Percentiles rank a stretch among this genome's conserved stretches.
Conservation (phyloP, 306 rosid genomes). For the Begonia masoniana region DNA sequence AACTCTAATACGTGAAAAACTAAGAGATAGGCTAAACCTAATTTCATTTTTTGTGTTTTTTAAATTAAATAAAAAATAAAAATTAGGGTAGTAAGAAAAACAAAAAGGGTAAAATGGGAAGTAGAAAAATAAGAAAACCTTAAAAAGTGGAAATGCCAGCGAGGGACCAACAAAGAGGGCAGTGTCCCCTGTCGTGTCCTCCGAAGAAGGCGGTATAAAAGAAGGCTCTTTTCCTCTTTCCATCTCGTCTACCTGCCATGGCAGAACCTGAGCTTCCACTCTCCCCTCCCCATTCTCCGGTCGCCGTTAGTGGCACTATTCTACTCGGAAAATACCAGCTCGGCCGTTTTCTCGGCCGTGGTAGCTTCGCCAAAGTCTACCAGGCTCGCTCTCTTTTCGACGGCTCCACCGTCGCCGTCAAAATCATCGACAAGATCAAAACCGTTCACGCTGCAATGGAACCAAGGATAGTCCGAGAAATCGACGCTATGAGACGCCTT, state of each 20-base stretch:
- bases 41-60: too few relatives aligned
- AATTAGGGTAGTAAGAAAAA: constrained; percentile 1
- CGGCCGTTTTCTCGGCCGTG: constrained; percentile 52
- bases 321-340: constrained; percentile 62
- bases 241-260: too few relatives aligned
- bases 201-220: too few relatives aligned
- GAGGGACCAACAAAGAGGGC: too few relatives aligned
- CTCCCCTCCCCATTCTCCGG: constrained; percentile 8
- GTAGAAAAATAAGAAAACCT: neutral
- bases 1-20: too few relatives aligned
- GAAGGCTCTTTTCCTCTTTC: too few relatives aligned
- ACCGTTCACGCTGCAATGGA: constrained; percentile 54
- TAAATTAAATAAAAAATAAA: neutral
- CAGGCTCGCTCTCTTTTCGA: constrained; percentile 48
- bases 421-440: constrained; percentile 60
- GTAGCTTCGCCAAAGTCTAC: constrained; percentile 87
- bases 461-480: constrained; percentile 60
- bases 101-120: constrained; percentile 7
- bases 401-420: constrained; percentile 49
- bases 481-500: constrained; percentile 78
- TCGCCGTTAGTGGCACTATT: constrained; percentile 7
- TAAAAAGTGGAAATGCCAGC: constrained; percentile 2
- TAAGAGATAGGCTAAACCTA: too few relatives aligned
- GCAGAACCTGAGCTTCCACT: constrained; percentile 27
- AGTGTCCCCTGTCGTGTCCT: too few relatives aligned